These are phyloP conservation scores for Atkinsonella texensis DNA, from an alignment of 2,329 filamentous ascomycete species.

Conservation along the genomic window DNA sequence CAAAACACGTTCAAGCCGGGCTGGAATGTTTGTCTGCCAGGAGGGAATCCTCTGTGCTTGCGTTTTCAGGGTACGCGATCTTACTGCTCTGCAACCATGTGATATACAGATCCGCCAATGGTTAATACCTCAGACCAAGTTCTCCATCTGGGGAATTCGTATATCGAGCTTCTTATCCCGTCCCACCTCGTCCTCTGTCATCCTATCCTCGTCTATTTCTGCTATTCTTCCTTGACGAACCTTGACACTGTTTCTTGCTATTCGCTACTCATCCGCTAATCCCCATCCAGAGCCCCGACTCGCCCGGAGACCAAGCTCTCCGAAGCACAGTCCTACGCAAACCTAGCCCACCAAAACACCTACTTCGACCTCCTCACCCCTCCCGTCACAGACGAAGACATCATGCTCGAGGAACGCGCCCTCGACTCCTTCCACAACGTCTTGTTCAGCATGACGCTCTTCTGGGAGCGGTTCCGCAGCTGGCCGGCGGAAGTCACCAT, in stretches of 20 bases:
- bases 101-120: too few relatives aligned
- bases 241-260: too few relatives aligned
- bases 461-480: constrained; percentile 24
- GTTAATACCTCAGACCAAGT: too few relatives aligned
- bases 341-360: constrained; percentile 33
- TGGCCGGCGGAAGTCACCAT: constrained; percentile 52
- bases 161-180: too few relatives aligned
- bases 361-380: constrained; percentile 30
- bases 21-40: constrained; percentile 38
- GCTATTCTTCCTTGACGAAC: too few relatives aligned
- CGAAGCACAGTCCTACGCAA: constrained; percentile 53
- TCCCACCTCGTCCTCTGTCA: too few relatives aligned
- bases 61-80: constrained; percentile 56
- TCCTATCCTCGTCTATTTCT: too few relatives aligned
- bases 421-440: constrained; percentile 83
- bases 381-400: constrained; percentile 8
- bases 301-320: constrained; percentile 41
- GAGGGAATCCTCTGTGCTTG: constrained; percentile 35
- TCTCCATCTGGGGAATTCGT: too few relatives aligned
- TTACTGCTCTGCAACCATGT: neutral
- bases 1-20: constrained; percentile 60
- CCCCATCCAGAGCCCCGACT: constrained; percentile 46
- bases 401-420: constrained; percentile 56
- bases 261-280: too few relatives aligned
- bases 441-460: constrained; percentile 54